These are phyloP conservation scores for Penicillium turbatum DNA, from an alignment of 495 filamentous ascomycete species.

Conservation along the genomic window DNA sequence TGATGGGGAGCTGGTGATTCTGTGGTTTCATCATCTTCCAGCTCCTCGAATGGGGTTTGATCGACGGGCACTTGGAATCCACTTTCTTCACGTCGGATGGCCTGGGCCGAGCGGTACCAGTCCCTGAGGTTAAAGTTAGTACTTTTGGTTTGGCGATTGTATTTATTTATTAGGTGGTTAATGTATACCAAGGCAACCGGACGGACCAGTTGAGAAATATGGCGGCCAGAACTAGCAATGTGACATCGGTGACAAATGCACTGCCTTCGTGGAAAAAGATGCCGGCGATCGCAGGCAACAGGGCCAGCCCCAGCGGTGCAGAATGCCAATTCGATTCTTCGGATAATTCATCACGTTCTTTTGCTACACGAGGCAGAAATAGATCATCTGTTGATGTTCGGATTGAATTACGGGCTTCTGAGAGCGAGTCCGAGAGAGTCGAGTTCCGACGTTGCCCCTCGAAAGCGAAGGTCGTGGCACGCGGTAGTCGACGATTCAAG, in stretches of 20 bases:
- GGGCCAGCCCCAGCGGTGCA: slow-evolving; percentile 71
- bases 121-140: slow-evolving; percentile 49
- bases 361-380: slow-evolving; percentile 55
- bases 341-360: slow-evolving; percentile 20
- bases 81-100: slow-evolving; percentile 45
- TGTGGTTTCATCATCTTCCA: slow-evolving; percentile 16
- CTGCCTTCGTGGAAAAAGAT: slow-evolving; percentile 81
- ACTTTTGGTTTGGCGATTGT: background rate
- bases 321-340: slow-evolving; percentile 70
- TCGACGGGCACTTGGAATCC: slow-evolving; percentile 44
- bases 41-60: slow-evolving; percentile 14
- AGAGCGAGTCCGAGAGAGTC: slow-evolving; percentile 66
- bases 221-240: slow-evolving; percentile 69
- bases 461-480: slow-evolving; percentile 39
- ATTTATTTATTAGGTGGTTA: too few species aligned
- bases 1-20: background rate
- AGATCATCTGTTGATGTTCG: slow-evolving; percentile 69
- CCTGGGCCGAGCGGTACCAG: slow-evolving; percentile 83
- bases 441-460: slow-evolving; percentile 62
- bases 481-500: slow-evolving; percentile 11
- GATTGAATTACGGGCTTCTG: slow-evolving; percentile 61
- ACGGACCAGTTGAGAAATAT: slow-evolving; percentile 95
- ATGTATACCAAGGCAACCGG: slow-evolving; percentile 72
- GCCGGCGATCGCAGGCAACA: slow-evolving; percentile 80
- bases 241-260: slow-evolving; percentile 76